Evolutionary conservation across 2,329 filamentous ascomycete species (phyloP).

Genomic region (Pleomassaria siparia): DNA sequence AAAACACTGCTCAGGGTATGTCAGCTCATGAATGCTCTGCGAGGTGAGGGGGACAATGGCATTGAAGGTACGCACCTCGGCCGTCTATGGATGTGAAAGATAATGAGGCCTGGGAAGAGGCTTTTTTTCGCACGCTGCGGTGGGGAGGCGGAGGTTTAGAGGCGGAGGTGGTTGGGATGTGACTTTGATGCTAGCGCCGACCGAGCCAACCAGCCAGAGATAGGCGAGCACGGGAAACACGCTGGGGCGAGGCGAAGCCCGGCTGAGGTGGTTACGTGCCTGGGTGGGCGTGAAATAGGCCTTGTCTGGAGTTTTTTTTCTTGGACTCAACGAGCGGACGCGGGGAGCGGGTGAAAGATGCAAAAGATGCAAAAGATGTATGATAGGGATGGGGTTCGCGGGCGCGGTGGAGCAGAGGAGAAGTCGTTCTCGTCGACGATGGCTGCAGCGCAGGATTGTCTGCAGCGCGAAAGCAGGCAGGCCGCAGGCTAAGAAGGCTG

Average conservation of each 20-base stretch:
- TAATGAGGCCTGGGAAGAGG: constrained; percentile 26
- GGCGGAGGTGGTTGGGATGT: constrained; percentile 47
- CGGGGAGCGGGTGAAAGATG: constrained; percentile 7
- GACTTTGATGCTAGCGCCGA: constrained; percentile 39
- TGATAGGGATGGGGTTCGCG: constrained; percentile 4
- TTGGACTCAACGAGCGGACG: constrained; percentile 29
- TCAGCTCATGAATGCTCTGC: constrained; percentile 29
- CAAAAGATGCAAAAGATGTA: constrained; percentile 13
- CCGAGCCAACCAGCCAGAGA: constrained; percentile 39
- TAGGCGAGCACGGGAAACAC: constrained; percentile 44
- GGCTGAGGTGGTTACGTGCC: too few species aligned
- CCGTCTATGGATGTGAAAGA: constrained; percentile 24
- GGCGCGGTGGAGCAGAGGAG: constrained; percentile 25
- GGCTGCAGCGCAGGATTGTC: constrained; percentile 37
- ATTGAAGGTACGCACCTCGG: constrained; percentile 15
- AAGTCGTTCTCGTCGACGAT: constrained; percentile 38
- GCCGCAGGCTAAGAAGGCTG: constrained; percentile 45
- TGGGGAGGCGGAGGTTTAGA: constrained; percentile 41
- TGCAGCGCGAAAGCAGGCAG: constrained; percentile 42
- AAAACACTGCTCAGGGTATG: constrained; percentile 28
- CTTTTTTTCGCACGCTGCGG: constrained; percentile 25
- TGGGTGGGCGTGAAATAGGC: neutral
- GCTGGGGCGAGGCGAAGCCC: constrained; percentile 23
- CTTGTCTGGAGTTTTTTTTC: neutral
- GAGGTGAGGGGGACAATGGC: constrained; percentile 10